These are phyloP conservation scores for Trichoderma afroharzianum DNA, from an alignment of 2,329 filamentous ascomycete genomes.

Conservation along the genomic window DNA sequence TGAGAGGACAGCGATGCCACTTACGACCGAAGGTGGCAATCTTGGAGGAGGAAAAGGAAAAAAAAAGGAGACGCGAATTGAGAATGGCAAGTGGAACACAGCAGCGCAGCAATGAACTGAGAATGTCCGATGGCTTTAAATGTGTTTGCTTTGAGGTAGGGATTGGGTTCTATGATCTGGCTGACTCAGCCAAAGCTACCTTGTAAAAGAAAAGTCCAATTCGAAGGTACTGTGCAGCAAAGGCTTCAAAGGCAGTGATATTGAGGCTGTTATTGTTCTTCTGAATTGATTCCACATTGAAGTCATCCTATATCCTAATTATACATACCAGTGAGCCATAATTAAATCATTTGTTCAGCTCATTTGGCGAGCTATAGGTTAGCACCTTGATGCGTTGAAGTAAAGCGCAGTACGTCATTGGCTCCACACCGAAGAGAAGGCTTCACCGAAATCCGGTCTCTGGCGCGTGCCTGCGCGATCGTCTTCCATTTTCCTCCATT, in stretches of 20 bases:
- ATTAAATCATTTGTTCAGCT: not conserved
- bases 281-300: not conserved
- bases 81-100: slow-evolving; percentile 7
- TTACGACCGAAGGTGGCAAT: not conserved
- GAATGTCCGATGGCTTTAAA: not conserved
- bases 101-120: not conserved
- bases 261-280: not conserved
- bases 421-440: slow-evolving; percentile 11
- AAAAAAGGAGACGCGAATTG: slow-evolving; percentile 17
- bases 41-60: not conserved
- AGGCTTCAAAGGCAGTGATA: no score
- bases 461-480: slow-evolving; percentile 8
- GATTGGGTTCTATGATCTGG: not conserved
- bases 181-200: not conserved
- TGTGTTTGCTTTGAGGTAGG: not conserved
- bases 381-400: not conserved
- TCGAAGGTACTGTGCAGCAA: not conserved
- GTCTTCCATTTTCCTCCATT: not conserved
- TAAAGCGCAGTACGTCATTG: slow-evolving; percentile 4
- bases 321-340: not conserved
- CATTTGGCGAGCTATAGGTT: not conserved
- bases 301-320: no score
- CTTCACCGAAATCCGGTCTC: slow-evolving; percentile 5
- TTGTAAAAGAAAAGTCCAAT: not conserved
- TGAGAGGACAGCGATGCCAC: not conserved